phyloP scores from a whole-genome alignment of 2,329 filamentous ascomycete species.

The Pseudogymnoascus sp. region DNA sequence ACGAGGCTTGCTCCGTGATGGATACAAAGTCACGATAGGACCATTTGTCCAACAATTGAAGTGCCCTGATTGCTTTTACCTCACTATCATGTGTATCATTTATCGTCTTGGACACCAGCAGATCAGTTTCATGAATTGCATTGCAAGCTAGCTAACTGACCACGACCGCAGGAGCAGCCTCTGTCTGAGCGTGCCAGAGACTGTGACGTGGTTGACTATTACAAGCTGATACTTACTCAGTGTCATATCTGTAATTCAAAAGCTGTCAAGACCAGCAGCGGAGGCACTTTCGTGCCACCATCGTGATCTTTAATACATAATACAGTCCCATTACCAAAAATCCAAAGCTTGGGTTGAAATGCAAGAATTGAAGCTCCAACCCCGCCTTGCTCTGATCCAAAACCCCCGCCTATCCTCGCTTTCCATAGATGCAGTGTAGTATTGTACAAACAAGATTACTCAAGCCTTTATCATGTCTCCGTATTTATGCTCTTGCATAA shows the following conservation, averaged over 20 bases:
- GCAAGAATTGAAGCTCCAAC: background rate
- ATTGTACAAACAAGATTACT: constrained; percentile 10
- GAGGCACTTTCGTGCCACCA: background rate
- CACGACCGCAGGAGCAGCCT: background rate
- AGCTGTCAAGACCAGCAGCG: background rate
- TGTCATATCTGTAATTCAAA: constrained; percentile 8
- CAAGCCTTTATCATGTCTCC: constrained; percentile 4
- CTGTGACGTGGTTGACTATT: background rate
- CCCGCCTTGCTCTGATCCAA: constrained; percentile 7
- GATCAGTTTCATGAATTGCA: constrained; percentile 6
- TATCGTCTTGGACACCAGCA: background rate
- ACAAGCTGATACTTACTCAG: constrained; percentile 3
- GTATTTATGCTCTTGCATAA: constrained; percentile 8
- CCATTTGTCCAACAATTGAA: background rate
- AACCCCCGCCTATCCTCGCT: constrained; percentile 7
- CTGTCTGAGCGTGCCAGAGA: constrained; percentile 3
- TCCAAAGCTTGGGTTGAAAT: background rate
- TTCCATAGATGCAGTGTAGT: constrained; percentile 9
- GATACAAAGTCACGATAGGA: background rate
- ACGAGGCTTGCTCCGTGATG: background rate
- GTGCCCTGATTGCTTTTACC: background rate
- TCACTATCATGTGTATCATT: background rate
- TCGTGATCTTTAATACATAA: background rate
- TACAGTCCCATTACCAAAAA: constrained; percentile 7
- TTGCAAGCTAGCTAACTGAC: constrained; percentile 7